Evolutionary conservation across 2,329 filamentous ascomycete genomes (phyloP).

Genomic region (Talaromyces sp.): DNA sequence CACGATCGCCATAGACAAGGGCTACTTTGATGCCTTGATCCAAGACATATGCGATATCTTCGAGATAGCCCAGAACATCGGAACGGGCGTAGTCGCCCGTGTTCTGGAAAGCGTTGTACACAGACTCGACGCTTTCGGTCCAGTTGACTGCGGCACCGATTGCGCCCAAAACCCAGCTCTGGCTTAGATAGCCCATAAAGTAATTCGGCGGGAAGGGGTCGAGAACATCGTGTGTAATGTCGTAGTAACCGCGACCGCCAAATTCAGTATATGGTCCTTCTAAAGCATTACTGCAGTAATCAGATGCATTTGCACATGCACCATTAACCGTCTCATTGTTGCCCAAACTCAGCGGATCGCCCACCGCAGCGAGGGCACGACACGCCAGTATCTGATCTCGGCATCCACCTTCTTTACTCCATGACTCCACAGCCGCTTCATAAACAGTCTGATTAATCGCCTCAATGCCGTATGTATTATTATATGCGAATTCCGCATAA

Average conservation of each 20-base stretch:
- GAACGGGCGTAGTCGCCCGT: constrained; percentile 51
- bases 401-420: constrained; percentile 50
- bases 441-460: constrained; percentile 50
- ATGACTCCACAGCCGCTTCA: constrained; percentile 44
- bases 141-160: constrained; percentile 62
- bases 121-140: constrained; percentile 45
- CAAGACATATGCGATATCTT: constrained; percentile 48
- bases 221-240: constrained; percentile 51
- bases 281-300: constrained; percentile 45
- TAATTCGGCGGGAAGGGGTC: constrained; percentile 55
- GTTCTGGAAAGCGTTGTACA: constrained; percentile 45
- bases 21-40: constrained; percentile 57
- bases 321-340: constrained; percentile 46
- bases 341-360: constrained; percentile 51
- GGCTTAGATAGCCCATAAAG: constrained; percentile 56
- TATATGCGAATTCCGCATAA: constrained; percentile 53
- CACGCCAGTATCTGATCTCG: constrained; percentile 54
- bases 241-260: constrained; percentile 54
- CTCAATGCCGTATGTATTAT: constrained; percentile 59
- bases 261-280: constrained; percentile 44
- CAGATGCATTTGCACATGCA: constrained; percentile 45
- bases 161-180: constrained; percentile 54
- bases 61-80: constrained; percentile 40
- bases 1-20: constrained; percentile 58
- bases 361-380: constrained; percentile 44